phyloP scores from a whole-genome alignment of 139 green algal genomes.

The Closterium sp. region DNA sequence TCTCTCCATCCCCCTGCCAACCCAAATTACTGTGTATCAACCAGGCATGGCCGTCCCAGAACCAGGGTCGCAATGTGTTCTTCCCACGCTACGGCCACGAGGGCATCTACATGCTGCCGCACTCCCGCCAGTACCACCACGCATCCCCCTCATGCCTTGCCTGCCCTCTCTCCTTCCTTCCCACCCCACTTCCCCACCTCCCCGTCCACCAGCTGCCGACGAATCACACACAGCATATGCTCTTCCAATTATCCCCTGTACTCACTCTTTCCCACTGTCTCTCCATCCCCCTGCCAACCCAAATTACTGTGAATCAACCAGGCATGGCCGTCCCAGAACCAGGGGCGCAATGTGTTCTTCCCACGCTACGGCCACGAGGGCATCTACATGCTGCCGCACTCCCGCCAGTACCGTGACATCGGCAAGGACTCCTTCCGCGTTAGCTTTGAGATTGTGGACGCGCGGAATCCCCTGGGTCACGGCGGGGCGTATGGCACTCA shows the following conservation, averaged over 20 bases:
- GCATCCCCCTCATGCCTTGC: no score
- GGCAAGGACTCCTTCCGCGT: constrained; percentile 66
- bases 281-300: not conserved
- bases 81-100: constrained; percentile 65
- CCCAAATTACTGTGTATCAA: not conserved
- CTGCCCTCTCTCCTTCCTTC: no score
- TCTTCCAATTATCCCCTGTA: no score
- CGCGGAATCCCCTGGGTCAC: not conserved
- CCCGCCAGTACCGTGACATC: constrained; percentile 69
- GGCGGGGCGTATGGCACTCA: not conserved
- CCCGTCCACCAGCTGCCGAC: no score
- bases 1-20: not conserved
- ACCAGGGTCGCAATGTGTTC: constrained; percentile 68
- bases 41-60: constrained; percentile 59
- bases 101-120: constrained; percentile 69
- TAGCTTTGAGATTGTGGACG: constrained; percentile 65
- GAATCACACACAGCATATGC: no score
- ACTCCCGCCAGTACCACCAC: constrained; percentile 55
- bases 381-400: constrained; percentile 63
- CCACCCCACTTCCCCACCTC: no score
- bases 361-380: constrained; percentile 62
- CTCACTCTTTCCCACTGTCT: not conserved
- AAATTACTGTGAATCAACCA: not conserved
- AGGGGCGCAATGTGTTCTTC: constrained; percentile 66
- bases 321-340: constrained; percentile 60